These are phyloP conservation scores for Gastrolobium bilobum DNA, from an alignment of 306 rosid species.

Conservation along the genomic window DNA sequence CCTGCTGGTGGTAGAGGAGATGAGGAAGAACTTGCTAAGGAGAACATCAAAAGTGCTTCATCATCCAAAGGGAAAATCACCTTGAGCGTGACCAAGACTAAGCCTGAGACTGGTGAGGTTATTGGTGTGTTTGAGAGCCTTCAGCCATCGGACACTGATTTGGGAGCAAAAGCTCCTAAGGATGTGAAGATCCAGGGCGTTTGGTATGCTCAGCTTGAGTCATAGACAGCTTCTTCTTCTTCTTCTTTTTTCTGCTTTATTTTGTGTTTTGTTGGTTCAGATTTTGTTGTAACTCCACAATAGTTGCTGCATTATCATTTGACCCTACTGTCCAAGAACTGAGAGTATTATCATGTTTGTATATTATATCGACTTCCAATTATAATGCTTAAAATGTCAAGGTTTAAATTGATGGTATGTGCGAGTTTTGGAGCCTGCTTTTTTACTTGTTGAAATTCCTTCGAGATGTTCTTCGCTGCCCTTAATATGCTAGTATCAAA, in stretches of 20 bases:
- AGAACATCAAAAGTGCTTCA: conserved; percentile 73
- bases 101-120: conserved; percentile 92
- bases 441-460: conserved; percentile 10
- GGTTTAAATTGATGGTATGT: conserved; percentile 18
- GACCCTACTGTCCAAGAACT: conserved; percentile 48
- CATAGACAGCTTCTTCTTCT: conserved; percentile 47
- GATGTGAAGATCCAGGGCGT: conserved; percentile 94
- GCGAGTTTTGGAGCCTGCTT: conserved; percentile 62
- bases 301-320: conserved; percentile 50
- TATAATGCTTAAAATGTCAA: conserved; percentile 43
- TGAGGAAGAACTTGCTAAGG: conserved; percentile 90
- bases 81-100: conserved; percentile 79
- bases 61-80: conserved; percentile 90
- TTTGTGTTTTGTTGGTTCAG: conserved; percentile 48
- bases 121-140: conserved; percentile 93
- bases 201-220: conserved; percentile 99
- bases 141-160: conserved; percentile 97
- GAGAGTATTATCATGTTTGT: conserved; percentile 52
- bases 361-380: conserved; percentile 52
- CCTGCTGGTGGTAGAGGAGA: conserved; percentile 98
- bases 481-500: too few species aligned
- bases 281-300: conserved; percentile 59
- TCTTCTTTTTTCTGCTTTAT: background rate
- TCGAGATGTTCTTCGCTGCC: conserved; percentile 15
- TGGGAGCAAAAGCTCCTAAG: conserved; percentile 96